Evolutionary conservation across 176 grass and related monocot species (phyloP).

Genomic region (Urochloa ruziziensis): DNA sequence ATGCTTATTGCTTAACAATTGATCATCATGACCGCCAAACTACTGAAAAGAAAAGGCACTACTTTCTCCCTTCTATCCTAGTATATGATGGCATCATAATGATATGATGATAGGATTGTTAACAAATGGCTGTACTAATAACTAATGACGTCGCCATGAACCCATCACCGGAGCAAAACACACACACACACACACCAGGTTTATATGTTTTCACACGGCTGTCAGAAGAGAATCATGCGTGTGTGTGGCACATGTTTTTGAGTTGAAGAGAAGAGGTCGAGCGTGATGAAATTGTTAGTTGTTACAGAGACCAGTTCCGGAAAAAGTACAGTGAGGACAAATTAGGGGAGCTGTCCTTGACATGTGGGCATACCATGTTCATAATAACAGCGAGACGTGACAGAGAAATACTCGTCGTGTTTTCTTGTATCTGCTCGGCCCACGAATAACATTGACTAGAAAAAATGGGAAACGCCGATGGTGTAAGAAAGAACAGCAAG

Average conservation of each 20-base stretch:
- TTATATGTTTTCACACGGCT: background rate
- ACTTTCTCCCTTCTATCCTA: background rate
- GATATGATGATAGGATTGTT: background rate
- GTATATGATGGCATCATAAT: background rate
- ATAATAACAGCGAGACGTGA: background rate
- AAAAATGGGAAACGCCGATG: background rate
- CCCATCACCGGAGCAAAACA: background rate
- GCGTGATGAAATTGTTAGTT: background rate
- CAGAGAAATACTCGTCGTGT: slow-evolving; percentile 22
- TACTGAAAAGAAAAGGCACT: background rate
- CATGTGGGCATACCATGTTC: slow-evolving; percentile 18
- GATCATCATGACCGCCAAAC: slow-evolving; percentile 12
- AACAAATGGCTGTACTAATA: background rate
- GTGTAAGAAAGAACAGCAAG: slow-evolving; percentile 28
- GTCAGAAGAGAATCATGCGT: slow-evolving; percentile 5
- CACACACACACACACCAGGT: background rate
- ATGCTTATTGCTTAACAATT: background rate
- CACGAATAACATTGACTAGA: slow-evolving; percentile 37
- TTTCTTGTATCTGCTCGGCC: background rate
- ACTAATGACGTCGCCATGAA: background rate
- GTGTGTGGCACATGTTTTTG: slow-evolving; percentile 2
- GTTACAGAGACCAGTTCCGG: background rate
- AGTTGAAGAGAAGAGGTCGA: background rate
- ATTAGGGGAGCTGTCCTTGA: slow-evolving; percentile 32
- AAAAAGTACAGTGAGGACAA: slow-evolving; percentile 39